These are phyloP conservation scores for Phialemonium atrogriseum DNA, from an alignment of 2,329 filamentous ascomycete species.

Conservation along the genomic window DNA sequence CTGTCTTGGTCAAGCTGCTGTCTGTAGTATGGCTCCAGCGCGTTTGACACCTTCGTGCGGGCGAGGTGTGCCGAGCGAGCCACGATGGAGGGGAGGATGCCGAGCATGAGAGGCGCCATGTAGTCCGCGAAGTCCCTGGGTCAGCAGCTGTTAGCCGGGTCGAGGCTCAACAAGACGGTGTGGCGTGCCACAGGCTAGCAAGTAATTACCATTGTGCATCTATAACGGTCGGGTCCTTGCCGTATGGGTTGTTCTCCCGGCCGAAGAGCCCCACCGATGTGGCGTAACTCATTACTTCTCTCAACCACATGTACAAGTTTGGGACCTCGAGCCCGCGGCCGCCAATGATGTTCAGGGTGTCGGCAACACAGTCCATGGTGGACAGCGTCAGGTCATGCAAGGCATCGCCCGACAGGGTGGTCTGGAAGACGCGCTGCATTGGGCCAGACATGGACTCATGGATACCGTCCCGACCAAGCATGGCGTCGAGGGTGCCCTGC, in stretches of 20 bases:
- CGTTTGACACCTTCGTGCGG: not conserved
- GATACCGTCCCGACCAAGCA: conserved; percentile 21
- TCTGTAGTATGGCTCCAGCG: conserved; percentile 1
- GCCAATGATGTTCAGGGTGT: conserved; percentile 16
- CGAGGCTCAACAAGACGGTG: not conserved
- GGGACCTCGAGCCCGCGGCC: conserved; percentile 18
- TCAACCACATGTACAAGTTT: conserved; percentile 29
- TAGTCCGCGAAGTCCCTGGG: conserved; percentile 1
- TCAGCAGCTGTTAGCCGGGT: not conserved
- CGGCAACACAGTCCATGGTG: conserved; percentile 24
- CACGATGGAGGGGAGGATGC: conserved; percentile 1
- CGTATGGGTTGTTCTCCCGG: conserved; percentile 29
- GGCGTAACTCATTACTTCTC: conserved; percentile 27
- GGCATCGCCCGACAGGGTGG: conserved; percentile 20
- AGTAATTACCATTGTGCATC: conserved; percentile 33
- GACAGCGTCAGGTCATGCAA: conserved; percentile 25
- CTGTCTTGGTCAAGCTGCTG: not conserved
- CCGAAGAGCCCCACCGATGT: conserved; percentile 33
- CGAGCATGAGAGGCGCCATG: conserved; percentile 1
- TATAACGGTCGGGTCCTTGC: conserved; percentile 20
- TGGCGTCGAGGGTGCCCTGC: conserved; percentile 16
- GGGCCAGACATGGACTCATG: conserved; percentile 24
- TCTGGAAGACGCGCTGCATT: conserved; percentile 26
- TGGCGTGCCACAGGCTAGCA: no score
- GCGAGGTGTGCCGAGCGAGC: not conserved